Base-by-base conservation (phyloP, 805 yeast species). In the Yarrowia bubula region DNA sequence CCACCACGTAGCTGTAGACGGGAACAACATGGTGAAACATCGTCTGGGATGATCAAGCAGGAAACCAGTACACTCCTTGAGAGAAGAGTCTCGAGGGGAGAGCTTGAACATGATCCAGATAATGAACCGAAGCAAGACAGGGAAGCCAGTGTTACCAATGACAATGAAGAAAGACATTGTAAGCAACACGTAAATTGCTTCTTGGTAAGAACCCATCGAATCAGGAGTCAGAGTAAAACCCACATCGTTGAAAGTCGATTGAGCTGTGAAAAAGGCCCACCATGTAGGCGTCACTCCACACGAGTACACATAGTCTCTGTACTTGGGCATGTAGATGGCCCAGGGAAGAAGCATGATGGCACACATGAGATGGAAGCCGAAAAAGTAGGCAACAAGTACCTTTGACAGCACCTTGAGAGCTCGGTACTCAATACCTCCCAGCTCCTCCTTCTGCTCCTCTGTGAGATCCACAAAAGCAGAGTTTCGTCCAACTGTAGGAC, bases 391-490 rank as follows among this genome's bases (percentile, higher is more conserved):
- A 0, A 84, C 73, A 13, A 93, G 75, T 50, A 93, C 83, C 68
- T 83, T 82, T 66, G 88, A 84, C 65, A 95, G 77, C 9, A 92
- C 77, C 72, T 91, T 91, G 66, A 90, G 81, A 0, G 99, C 91
- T 48, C 98, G 82, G 74, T 95, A 95, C 73, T 95, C 99, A 14
- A 95, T 97, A 58, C 99, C 99, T 42, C 99, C 99, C 42, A 95
- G 77, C 74, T 95, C 99, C 66, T 89, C 96, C 71, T 90, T 92
- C 74, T 95, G 98, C 28, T 83, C 86, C 41, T 86, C 90, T 2
- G 90, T 85, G 47, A 95, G 75, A 14, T 88, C 88, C 1, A 91
- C 88, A 79, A 95, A 95, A 0, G 92, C 87, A 0, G 98, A 93
- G 75, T 95, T 95, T 75, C 98, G 83, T 10, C 97, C 98, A 39